Conservation (phyloP, 1,139 yeast genomes). For the Candida glucosophila region DNA sequence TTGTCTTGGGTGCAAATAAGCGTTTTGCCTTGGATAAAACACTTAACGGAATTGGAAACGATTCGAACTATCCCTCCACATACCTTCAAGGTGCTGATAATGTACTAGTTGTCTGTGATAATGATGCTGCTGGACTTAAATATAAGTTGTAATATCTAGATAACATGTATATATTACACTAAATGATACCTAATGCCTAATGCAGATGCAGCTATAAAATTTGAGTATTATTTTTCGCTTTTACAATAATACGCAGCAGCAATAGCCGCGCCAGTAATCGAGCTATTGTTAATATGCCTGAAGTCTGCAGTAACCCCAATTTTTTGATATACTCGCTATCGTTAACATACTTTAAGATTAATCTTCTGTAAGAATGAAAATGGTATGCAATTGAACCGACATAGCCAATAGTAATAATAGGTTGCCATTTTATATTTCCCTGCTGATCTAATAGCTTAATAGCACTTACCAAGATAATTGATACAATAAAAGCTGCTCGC, state of each 20-base stretch:
- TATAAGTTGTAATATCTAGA: conserved; percentile 26
- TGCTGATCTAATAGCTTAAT: conserved; percentile 28
- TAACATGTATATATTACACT: too few relatives aligned
- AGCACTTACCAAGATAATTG: conserved; percentile 27
- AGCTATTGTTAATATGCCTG: conserved; percentile 32
- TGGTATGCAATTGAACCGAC: conserved; percentile 36
- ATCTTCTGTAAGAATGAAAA: conserved; percentile 25
- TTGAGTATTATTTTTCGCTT: too few relatives aligned
- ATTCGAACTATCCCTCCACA: conserved; percentile 34
- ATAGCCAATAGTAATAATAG: conserved; percentile 27
- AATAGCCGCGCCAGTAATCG: conserved; percentile 41
- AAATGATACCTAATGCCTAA: too few relatives aligned
- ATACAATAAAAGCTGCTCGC: conserved; percentile 35
- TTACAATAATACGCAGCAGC: conserved; percentile 33
- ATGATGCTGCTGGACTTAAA: conserved; percentile 32
- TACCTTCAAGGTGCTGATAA: conserved; percentile 40
- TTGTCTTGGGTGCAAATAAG: conserved; percentile 40
- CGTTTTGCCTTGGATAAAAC: conserved; percentile 37
- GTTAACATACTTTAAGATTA: conserved; percentile 23
- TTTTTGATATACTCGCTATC: conserved; percentile 17
- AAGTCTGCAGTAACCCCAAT: conserved; percentile 26
- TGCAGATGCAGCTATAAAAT: too few relatives aligned
- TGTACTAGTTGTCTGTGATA: conserved; percentile 38
- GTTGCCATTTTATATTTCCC: conserved; percentile 11
- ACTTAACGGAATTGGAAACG: conserved; percentile 25